A percentile compares a stretch with the other conserved stretches of the same genome.
These are phyloP conservation scores for Gnomoniopsis smithogilvyi DNA, from an alignment of 2,329 filamentous ascomycete genomes.

Conservation along the genomic window DNA sequence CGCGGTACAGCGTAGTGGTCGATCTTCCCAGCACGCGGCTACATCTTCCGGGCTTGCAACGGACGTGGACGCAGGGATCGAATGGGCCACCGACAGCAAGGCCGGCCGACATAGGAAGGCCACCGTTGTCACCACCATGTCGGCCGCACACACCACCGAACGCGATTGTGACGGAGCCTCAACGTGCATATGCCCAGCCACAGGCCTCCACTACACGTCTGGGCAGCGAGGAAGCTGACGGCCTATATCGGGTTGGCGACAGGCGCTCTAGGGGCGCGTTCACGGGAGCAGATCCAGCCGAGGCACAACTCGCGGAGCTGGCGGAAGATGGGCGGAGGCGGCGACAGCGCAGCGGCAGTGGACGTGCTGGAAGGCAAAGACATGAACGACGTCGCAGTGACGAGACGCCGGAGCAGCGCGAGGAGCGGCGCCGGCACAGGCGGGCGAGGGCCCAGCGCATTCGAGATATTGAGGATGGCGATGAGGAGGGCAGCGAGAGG, in stretches of 20 bases:
- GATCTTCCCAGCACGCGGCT: conserved; percentile 38
- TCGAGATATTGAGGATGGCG: conserved; percentile 17
- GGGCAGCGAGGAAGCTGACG: conserved; percentile 10
- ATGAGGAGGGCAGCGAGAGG: conserved; percentile 20
- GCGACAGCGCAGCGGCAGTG: conserved; percentile 20
- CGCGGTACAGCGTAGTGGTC: conserved; percentile 16
- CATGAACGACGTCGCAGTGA: conserved; percentile 6
- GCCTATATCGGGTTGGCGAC: conserved; percentile 14
- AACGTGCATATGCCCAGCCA: background rate
- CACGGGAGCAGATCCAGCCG: conserved; percentile 44
- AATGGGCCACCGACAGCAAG: conserved; percentile 26
- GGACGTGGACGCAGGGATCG: conserved; percentile 35
- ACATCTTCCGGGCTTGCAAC: conserved; percentile 37
- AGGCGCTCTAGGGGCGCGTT: conserved; percentile 24
- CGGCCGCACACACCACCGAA: background rate
- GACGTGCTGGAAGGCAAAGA: background rate
- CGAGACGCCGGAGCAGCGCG: conserved; percentile 19
- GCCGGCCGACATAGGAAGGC: conserved; percentile 14
- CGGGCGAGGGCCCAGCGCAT: conserved; percentile 8
- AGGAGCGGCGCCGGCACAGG: conserved; percentile 5
- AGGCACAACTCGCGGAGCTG: conserved; percentile 42
- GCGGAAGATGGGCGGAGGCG: conserved; percentile 38
- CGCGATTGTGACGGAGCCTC: conserved; percentile 7
- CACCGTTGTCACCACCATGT: conserved; percentile 4
- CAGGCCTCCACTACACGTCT: background rate